Evolutionary conservation across 1,139 yeast genomes (phyloP).

Genomic region (Lodderomyces jiufengensis): DNA sequence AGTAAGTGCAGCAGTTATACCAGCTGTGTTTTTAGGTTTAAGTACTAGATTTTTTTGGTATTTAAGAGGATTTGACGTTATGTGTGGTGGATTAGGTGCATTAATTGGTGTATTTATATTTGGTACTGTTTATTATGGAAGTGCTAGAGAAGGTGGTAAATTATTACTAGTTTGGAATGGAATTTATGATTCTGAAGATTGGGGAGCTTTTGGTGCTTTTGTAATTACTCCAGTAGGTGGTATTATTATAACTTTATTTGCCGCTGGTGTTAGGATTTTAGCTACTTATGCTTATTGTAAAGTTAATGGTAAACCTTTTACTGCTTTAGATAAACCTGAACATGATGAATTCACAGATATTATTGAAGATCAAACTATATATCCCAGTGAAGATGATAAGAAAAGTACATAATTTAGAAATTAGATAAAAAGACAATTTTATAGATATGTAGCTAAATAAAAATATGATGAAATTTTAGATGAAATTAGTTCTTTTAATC

Average conservation of each 20-base stretch:
- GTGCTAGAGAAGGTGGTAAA: slow-evolving; percentile 75
- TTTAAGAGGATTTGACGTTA: slow-evolving; percentile 76
- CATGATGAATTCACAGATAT: slow-evolving; percentile 23
- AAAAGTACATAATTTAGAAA: slow-evolving; percentile 6
- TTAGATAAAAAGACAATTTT: no score
- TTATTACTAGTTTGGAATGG: slow-evolving; percentile 73
- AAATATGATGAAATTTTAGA: no score
- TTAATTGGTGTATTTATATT: slow-evolving; percentile 74
- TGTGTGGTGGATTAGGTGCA: slow-evolving; percentile 82
- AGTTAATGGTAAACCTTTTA: slow-evolving; percentile 44
- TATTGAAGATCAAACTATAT: slow-evolving; percentile 12
- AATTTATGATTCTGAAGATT: slow-evolving; percentile 68
- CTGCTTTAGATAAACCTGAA: slow-evolving; percentile 52
- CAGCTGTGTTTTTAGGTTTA: slow-evolving; percentile 79
- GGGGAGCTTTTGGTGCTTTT: slow-evolving; percentile 96
- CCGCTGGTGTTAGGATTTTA: slow-evolving; percentile 50
- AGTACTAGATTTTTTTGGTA: slow-evolving; percentile 59
- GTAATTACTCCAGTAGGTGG: slow-evolving; percentile 89
- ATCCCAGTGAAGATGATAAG: slow-evolving; percentile 15
- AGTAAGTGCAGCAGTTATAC: slow-evolving; percentile 82
- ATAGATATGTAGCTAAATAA: no score
- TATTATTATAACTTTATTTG: slow-evolving; percentile 51
- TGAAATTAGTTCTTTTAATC: no score
- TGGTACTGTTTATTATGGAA: slow-evolving; percentile 73
- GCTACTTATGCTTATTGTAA: slow-evolving; percentile 35